Evolutionary conservation across 208 protist genomes (phyloP).

Genomic region (Plasmodiophora brassicae): DNA sequence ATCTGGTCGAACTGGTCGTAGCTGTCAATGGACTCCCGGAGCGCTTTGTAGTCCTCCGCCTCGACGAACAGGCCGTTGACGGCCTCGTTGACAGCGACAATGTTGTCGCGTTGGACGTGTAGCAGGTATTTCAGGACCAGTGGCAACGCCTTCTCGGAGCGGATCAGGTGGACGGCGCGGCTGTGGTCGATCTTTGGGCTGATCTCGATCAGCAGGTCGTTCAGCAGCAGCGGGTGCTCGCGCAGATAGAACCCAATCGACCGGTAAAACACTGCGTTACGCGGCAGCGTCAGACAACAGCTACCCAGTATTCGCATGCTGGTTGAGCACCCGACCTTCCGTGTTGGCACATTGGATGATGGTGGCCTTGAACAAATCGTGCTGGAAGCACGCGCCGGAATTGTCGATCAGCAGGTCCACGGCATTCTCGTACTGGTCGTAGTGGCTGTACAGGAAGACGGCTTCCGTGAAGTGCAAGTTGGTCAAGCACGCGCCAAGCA

Average conservation of each 20-base stretch:
- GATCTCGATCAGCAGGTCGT: slow-evolving; percentile 89
- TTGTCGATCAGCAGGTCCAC: slow-evolving; percentile 94
- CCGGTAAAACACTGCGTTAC: slow-evolving; percentile 88
- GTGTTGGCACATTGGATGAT: slow-evolving; percentile 84
- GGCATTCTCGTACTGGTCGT: slow-evolving; percentile 97
- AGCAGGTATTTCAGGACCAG: slow-evolving; percentile 90
- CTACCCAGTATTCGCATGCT: too few relatives aligned
- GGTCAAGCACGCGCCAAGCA: slow-evolving; percentile 83
- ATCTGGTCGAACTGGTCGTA: slow-evolving; percentile 94
- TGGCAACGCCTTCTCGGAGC: slow-evolving; percentile 70
- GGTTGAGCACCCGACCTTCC: slow-evolving; percentile 68
- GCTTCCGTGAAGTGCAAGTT: slow-evolving; percentile 89
- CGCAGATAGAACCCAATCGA: slow-evolving; percentile 93
- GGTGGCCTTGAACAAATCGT: slow-evolving; percentile 94
- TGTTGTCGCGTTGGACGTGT: slow-evolving; percentile 76
- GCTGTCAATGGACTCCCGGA: slow-evolving; percentile 85
- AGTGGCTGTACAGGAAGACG: slow-evolving; percentile 88
- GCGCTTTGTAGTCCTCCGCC: slow-evolving; percentile 93
- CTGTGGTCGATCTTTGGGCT: slow-evolving; percentile 89
- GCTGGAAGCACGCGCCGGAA: slow-evolving; percentile 88
- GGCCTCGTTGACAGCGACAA: slow-evolving; percentile 90
- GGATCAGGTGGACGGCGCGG: slow-evolving; percentile 85
- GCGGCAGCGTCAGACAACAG: too few relatives aligned
- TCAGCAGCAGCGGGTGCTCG: slow-evolving; percentile 72
- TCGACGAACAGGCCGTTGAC: slow-evolving; percentile 96